Evolutionary conservation across 169 alveolate species (phyloP).

Genomic region (Eimeria acervulina): DNA sequence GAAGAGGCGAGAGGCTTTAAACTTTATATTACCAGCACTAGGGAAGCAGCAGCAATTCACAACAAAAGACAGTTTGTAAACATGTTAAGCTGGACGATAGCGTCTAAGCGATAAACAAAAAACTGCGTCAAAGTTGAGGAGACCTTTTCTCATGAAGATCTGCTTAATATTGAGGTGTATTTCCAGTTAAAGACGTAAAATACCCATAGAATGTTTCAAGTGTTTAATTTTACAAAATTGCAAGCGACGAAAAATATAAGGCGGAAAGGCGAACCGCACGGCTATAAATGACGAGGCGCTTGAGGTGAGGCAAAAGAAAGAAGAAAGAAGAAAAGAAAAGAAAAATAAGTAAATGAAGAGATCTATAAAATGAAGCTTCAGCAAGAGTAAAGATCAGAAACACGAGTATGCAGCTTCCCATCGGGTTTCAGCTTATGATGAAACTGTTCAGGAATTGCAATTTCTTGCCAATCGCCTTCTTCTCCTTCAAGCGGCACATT

Average conservation of each 20-base stretch:
- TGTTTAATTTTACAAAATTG: too few relatives aligned
- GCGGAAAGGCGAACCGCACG: too few relatives aligned
- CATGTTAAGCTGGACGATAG: too few relatives aligned
- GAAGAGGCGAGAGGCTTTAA: too few relatives aligned
- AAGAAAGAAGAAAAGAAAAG: neutral
- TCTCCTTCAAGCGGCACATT: slow-evolving; percentile 80
- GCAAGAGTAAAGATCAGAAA: slow-evolving; percentile 88
- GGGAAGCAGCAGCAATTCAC: too few relatives aligned
- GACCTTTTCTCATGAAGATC: too few relatives aligned
- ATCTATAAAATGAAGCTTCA: neutral
- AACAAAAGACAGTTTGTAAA: too few relatives aligned
- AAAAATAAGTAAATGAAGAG: neutral
- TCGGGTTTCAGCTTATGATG: slow-evolving; percentile 85
- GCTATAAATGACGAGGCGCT: neutral
- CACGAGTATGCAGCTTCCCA: slow-evolving; percentile 84
- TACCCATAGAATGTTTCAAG: too few relatives aligned
- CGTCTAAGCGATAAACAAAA: too few relatives aligned
- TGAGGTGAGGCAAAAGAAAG: neutral
- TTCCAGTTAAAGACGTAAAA: too few relatives aligned
- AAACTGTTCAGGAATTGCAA: slow-evolving; percentile 88
- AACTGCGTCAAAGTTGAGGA: neutral
- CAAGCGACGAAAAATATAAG: neutral
- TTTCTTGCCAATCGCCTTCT: slow-evolving; percentile 87
- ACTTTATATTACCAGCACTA: too few relatives aligned
- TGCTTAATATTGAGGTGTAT: too few relatives aligned